Conservation (phyloP, 169 alveolate species). For the Perkinsus olseni region DNA sequence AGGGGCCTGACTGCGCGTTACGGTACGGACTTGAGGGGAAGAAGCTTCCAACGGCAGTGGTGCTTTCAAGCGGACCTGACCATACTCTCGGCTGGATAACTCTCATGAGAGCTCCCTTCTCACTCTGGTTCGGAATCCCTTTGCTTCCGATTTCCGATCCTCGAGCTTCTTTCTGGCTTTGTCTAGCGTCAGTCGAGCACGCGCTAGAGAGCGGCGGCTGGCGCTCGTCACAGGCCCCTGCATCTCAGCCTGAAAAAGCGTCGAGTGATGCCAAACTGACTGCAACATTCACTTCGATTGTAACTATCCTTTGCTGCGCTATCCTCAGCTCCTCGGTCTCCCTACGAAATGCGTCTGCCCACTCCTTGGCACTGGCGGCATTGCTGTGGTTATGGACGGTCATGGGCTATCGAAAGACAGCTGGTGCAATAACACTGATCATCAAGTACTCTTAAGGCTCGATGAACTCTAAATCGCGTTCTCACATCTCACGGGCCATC, state of each 20-base stretch:
- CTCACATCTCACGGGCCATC: too few species aligned
- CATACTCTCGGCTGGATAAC: neutral
- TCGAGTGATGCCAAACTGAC: too few species aligned
- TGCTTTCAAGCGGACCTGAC: neutral
- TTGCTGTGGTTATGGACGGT: neutral
- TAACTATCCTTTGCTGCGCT: neutral
- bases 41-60: neutral
- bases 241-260: neutral
- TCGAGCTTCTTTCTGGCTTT: neutral
- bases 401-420: too few species aligned
- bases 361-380: neutral
- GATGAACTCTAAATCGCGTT: too few species aligned
- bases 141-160: neutral
- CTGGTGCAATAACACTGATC: too few species aligned
- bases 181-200: neutral
- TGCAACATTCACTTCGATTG: neutral
- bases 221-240: neutral
- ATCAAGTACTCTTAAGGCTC: too few species aligned
- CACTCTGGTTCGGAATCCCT: neutral
- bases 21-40: neutral
- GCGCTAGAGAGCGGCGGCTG: neutral
- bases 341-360: neutral
- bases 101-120: neutral
- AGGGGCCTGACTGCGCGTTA: neutral
- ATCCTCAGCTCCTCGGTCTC: neutral